Evolutionary conservation across 1,139 yeast genomes (phyloP).

Genomic region (Yamadazyma songkhlaensis): DNA sequence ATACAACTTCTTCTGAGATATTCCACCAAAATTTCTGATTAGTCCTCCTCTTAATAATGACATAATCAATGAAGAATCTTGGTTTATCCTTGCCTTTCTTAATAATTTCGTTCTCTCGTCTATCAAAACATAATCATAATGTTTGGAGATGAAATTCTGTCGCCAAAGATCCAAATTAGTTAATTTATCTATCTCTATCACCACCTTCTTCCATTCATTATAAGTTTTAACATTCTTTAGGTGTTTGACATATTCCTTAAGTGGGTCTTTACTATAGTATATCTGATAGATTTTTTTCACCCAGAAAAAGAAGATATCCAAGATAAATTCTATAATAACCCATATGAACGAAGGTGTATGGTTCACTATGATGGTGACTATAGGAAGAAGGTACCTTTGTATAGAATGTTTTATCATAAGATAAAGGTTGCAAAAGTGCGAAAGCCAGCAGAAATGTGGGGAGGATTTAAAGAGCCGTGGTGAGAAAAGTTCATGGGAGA

Average conservation of each 20-base stretch:
- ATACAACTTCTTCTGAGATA: constrained; percentile 74
- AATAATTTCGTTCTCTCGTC: constrained; percentile 68
- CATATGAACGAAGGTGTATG: constrained; percentile 61
- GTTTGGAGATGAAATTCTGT: constrained; percentile 75
- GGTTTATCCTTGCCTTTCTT: constrained; percentile 56
- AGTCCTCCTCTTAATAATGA: constrained; percentile 79
- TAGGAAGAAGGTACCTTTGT: constrained; percentile 19
- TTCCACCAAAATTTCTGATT: constrained; percentile 87
- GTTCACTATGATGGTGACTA: constrained; percentile 30
- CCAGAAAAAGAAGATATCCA: constrained; percentile 66
- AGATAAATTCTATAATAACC: constrained; percentile 56
- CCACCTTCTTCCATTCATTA: constrained; percentile 61
- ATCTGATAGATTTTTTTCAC: constrained; percentile 36
- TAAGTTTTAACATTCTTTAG: constrained; percentile 46
- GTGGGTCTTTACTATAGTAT: constrained; percentile 37
- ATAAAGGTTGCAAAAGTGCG: no score
- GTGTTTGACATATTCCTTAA: constrained; percentile 36
- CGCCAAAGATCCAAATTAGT: constrained; percentile 81
- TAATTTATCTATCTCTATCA: constrained; percentile 58
- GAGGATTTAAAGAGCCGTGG: no score
- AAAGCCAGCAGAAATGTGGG: no score
- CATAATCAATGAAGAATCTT: constrained; percentile 59
- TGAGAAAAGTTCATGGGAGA: no score
- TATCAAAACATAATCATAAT: constrained; percentile 82
- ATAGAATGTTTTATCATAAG: constrained; percentile 7